Base-by-base conservation (phyloP, 2,329 filamentous ascomycete genomes). In the Pseudocercospora ulei region DNA sequence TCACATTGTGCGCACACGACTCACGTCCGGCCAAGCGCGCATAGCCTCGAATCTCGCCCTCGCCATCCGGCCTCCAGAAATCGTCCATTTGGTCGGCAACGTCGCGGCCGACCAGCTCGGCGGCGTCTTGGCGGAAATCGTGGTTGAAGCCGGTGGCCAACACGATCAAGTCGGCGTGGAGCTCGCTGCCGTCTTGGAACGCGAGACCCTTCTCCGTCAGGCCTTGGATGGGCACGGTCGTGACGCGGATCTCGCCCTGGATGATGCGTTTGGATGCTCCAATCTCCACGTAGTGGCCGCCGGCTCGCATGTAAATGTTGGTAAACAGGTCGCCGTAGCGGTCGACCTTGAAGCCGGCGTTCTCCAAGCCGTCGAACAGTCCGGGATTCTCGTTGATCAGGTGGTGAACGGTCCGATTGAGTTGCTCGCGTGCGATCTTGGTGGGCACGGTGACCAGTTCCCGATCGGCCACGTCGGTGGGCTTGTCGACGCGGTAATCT, bases 201-300 rank as follows among this genome's bases (percentile, higher is more conserved):
- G 56, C 43, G 4, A 71, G 53, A 1, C 65, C 66, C 1, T 60
- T 53, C 3, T 58, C 51, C 0, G 63, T 60, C 35, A 65, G 62
- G 3, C 53, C 43, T 7, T 56, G 50, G 14, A 65, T 57, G 3
- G 60, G 50, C 14, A 58, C 59, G 5, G 59, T 57, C 49, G 66
- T 65, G 28, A 70, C 54, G 39, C 63, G 64, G 43, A 70, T 67
- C 55, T 68, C 55, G 8, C 65, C 63, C 4, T 64, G 55, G 6
- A 62, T 53, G 25, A 70, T 67, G 34, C 64, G 56, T 17, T 56
- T 55, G 1, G 58, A 65, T 2, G 58, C 59, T 1, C 67, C 67
- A 14, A 67, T 62, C 39, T 70, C 66, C 33, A 70, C 61, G 44
- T 69, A 69, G 47, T 70, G 66, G 0, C 67, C 65, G 3, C 67